Evolutionary conservation across 352 stramenopile genomes (phyloP).

Genomic region (Globisporangium abappressorium): DNA sequence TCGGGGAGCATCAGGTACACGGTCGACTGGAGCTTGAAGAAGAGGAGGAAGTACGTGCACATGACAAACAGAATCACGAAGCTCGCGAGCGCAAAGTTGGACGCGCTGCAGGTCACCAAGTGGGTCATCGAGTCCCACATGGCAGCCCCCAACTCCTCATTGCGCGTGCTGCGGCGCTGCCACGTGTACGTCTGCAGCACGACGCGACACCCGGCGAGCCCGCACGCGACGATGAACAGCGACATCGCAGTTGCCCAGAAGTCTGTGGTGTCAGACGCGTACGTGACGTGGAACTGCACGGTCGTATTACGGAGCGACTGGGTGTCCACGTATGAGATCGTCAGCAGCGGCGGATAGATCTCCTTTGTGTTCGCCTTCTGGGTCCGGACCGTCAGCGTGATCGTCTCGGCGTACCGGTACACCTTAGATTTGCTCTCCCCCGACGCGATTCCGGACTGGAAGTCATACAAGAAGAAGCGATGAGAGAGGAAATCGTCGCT

Average conservation of each 20-base stretch:
- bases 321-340: constrained; percentile 73
- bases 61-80: constrained; percentile 75
- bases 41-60: constrained; percentile 89
- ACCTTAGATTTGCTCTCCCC: constrained; percentile 48
- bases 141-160: constrained; percentile 53
- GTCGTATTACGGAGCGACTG: constrained; percentile 21
- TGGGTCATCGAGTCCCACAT: constrained; percentile 47
- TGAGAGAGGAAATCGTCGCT: constrained; percentile 86
- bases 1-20: constrained; percentile 89
- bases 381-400: constrained; percentile 66
- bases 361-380: constrained; percentile 37
- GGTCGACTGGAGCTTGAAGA: constrained; percentile 91
- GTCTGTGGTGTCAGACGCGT: constrained; percentile 72
- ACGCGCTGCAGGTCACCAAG: constrained; percentile 34
- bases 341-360: constrained; percentile 75
- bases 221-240: constrained; percentile 67
- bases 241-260: constrained; percentile 80
- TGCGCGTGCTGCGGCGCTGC: constrained; percentile 74
- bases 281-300: constrained; percentile 82
- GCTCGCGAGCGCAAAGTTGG: constrained; percentile 37
- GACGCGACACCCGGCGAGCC: constrained; percentile 49
- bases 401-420: constrained; percentile 65
- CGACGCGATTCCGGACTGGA: constrained; percentile 52
- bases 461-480: constrained; percentile 92
- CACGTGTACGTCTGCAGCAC: constrained; percentile 86